These are phyloP conservation scores for Fusarium praegraminearum DNA, from an alignment of 2,329 filamentous ascomycete genomes.

Conservation along the genomic window DNA sequence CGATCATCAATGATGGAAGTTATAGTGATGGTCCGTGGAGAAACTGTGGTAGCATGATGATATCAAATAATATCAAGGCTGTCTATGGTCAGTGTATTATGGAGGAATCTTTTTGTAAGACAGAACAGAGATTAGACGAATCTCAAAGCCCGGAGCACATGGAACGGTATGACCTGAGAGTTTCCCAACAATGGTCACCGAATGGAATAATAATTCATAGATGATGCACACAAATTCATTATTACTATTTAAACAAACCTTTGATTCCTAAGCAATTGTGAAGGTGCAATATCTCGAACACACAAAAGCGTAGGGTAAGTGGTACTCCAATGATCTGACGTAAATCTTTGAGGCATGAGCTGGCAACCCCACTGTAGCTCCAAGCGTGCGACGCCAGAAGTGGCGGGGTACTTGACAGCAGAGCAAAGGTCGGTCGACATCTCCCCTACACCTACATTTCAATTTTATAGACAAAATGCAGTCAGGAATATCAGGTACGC, in stretches of 20 bases:
- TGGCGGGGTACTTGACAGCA: conserved; percentile 48
- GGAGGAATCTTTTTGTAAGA: neutral
- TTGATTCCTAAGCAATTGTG: neutral
- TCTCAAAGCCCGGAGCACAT: neutral
- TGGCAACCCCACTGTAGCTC: conserved; percentile 42
- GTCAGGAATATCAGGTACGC: conserved; percentile 79
- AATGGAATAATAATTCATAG: neutral
- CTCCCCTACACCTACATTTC: conserved; percentile 23
- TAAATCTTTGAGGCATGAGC: conserved; percentile 18
- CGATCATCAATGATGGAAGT: neutral
- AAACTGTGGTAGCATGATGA: neutral
- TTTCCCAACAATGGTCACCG: neutral
- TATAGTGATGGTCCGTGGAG: neutral
- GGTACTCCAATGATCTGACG: conserved; percentile 3
- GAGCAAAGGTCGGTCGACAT: conserved; percentile 32
- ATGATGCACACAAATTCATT: neutral
- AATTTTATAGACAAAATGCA: conserved; percentile 67
- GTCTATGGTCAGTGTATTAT: neutral
- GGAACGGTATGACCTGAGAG: neutral
- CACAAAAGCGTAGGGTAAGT: conserved; percentile 37
- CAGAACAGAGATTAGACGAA: neutral
- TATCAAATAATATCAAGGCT: neutral
- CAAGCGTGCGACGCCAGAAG: conserved; percentile 29
- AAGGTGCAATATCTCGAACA: neutral
- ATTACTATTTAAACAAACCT: neutral